phyloP scores from a whole-genome alignment of 2,329 filamentous ascomycete species.

The Didymella glomerata region DNA sequence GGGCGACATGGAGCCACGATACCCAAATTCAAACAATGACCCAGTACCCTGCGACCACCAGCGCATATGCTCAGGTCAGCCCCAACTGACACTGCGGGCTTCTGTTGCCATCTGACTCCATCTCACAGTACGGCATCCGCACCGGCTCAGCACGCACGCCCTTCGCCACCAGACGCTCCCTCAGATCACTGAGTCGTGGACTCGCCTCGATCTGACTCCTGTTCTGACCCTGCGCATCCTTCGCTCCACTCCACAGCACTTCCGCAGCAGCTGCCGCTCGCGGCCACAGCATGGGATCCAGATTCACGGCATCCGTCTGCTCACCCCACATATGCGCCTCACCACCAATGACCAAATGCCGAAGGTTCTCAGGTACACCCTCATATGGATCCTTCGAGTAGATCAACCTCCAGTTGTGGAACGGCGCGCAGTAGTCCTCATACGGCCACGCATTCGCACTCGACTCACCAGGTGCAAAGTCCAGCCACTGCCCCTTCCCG shows the following conservation, averaged over 20 bases:
- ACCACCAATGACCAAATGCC: constrained; percentile 77
- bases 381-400: constrained; percentile 80
- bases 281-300: constrained; percentile 82
- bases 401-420: constrained; percentile 81
- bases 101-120: constrained; percentile 57
- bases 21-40: constrained; percentile 11
- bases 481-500: constrained; percentile 80
- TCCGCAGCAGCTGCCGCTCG: constrained; percentile 77
- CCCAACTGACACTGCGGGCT: constrained; percentile 35
- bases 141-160: constrained; percentile 72
- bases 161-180: constrained; percentile 75
- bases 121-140: constrained; percentile 77
- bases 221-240: constrained; percentile 72
- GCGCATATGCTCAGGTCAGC: not conserved
- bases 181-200: constrained; percentile 75
- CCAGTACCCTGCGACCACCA: not conserved
- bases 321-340: constrained; percentile 86
- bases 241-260: constrained; percentile 78
- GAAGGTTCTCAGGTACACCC: constrained; percentile 65
- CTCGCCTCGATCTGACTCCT: constrained; percentile 74
- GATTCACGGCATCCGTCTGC: constrained; percentile 75
- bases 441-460: constrained; percentile 70
- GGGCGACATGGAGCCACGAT: constrained; percentile 14
- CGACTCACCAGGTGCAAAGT: constrained; percentile 66
- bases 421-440: constrained; percentile 80